Conservation (phyloP, 805 yeast species). For the Cyberlindnera sargentensis region DNA sequence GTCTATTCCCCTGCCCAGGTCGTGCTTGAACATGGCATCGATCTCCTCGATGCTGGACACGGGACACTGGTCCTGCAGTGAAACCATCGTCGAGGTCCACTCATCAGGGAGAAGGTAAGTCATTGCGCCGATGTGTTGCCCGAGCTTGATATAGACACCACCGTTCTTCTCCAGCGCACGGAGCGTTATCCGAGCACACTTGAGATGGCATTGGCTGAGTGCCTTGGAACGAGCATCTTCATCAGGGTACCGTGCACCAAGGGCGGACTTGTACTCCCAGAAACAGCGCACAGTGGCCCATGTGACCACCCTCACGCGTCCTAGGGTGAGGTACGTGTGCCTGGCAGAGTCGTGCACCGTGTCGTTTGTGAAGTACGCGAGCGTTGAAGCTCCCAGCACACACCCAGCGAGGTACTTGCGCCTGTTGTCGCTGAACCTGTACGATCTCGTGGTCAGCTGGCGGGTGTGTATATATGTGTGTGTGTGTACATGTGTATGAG, state of each 20-base stretch:
- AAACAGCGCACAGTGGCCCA: slow-evolving; percentile 72
- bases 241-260: slow-evolving; percentile 37
- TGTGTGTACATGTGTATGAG: no score
- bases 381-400: slow-evolving; percentile 1
- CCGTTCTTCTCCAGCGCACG: slow-evolving; percentile 79
- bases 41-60: slow-evolving; percentile 66
- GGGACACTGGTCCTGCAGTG: slow-evolving; percentile 89
- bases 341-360: slow-evolving; percentile 8
- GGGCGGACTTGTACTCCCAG: slow-evolving; percentile 52
- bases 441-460: no score
- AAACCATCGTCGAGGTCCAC: slow-evolving; percentile 94
- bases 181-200: slow-evolving; percentile 74
- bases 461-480: no score
- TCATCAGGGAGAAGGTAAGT: slow-evolving; percentile 85
- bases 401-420: slow-evolving; percentile 8
- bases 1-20: slow-evolving; percentile 52
- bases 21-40: slow-evolving; percentile 55
- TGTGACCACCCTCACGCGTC: slow-evolving; percentile 33
- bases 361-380: slow-evolving; percentile 9
- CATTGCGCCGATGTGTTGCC: slow-evolving; percentile 91
- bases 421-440: slow-evolving; percentile 1
- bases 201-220: slow-evolving; percentile 57
- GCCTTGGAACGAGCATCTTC: slow-evolving; percentile 44
- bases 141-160: slow-evolving; percentile 88
- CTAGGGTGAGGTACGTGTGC: slow-evolving; percentile 11